These are phyloP conservation scores for Penicillium sp. DNA, from an alignment of 2,329 filamentous ascomycete species.

Conservation along the genomic window DNA sequence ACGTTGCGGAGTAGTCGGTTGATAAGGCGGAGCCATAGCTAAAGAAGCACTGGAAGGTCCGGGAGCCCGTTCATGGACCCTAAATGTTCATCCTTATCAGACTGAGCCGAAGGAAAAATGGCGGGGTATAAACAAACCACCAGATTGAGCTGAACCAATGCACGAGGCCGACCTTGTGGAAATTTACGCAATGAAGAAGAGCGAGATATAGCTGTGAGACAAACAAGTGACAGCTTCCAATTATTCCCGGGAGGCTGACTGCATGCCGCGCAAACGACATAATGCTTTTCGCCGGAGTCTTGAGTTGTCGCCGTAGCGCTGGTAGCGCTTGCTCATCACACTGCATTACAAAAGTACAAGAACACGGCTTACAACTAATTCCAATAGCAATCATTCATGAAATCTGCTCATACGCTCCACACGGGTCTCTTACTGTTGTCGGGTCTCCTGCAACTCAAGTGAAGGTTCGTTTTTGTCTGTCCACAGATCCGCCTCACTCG, in stretches of 20 bases:
- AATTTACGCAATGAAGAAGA: no score
- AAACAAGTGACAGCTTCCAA: background rate
- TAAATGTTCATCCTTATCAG: background rate
- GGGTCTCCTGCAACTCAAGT: background rate
- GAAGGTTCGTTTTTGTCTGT: constrained; percentile 66
- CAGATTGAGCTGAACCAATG: background rate
- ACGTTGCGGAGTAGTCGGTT: constrained; percentile 22
- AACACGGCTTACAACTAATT: background rate
- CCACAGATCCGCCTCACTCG: constrained; percentile 64
- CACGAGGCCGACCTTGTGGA: no score
- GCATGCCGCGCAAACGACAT: background rate
- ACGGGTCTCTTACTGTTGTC: background rate
- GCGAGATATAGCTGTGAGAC: background rate
- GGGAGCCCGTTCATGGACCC: background rate
- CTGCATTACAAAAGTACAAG: background rate
- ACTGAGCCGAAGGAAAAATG: background rate
- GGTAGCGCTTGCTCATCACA: background rate
- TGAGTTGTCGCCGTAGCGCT: background rate
- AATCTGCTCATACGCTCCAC: background rate
- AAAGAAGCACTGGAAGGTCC: background rate
- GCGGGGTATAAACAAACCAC: constrained; percentile 1
- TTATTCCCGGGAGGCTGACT: background rate
- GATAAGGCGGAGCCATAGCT: background rate
- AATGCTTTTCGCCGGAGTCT: background rate
- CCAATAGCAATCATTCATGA: background rate